phyloP scores from a whole-genome alignment of 805 yeast genomes.

The Kazachstania psychrophila region DNA sequence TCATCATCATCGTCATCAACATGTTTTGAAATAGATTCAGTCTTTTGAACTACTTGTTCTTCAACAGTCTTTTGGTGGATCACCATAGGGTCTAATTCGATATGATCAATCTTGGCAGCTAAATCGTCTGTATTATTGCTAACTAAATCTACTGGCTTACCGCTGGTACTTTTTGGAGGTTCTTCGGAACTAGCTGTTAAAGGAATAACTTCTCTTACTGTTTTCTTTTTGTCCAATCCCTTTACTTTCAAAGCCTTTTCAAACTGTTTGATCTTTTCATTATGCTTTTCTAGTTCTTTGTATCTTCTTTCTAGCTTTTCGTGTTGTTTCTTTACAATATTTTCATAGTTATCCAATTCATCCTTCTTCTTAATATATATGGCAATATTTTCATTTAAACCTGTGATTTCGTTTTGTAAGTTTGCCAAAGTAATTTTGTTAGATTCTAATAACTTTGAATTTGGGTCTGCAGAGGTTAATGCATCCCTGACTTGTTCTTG shows the following conservation, averaged over 20 bases:
- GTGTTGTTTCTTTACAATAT: conserved; percentile 25
- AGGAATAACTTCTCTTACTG: conserved; percentile 59
- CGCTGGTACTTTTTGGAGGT: background rate
- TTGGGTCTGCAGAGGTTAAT: conserved; percentile 51
- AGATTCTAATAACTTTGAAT: conserved; percentile 57
- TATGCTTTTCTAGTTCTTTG: conserved; percentile 23
- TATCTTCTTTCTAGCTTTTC: conserved; percentile 23
- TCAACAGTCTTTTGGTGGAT: too few species aligned
- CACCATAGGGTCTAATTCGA: background rate
- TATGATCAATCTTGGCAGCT: background rate
- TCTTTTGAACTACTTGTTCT: too few species aligned
- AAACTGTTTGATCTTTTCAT: conserved; percentile 4
- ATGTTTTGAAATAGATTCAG: too few species aligned
- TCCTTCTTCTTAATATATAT: conserved; percentile 27
- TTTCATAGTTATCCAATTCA: conserved; percentile 25
- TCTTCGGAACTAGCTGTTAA: conserved; percentile 10
- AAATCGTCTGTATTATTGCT: background rate
- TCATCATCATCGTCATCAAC: background rate
- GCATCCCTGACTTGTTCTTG: conserved; percentile 50
- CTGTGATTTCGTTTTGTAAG: conserved; percentile 32
- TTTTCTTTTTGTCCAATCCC: conserved; percentile 52
- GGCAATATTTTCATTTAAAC: conserved; percentile 21
- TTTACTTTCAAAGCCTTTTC: conserved; percentile 8
- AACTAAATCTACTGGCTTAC: too few species aligned
- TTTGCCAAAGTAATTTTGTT: conserved; percentile 40